Conservation (phyloP, 768 basidiomycete species). For the Sarcodon sp. region DNA sequence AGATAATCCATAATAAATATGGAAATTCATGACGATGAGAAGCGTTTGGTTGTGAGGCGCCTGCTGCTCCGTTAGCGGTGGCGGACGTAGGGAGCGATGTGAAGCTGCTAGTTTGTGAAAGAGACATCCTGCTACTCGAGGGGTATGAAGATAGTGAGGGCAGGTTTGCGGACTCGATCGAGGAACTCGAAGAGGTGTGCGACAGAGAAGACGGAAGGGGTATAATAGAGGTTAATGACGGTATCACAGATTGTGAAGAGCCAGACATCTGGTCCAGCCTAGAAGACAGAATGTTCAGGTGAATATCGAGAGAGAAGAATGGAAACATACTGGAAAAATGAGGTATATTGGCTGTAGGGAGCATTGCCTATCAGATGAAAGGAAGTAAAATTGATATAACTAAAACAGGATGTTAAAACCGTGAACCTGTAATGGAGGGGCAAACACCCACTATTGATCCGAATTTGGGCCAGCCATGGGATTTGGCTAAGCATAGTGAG, state of each 20-base stretch:
- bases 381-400: constrained; percentile 48
- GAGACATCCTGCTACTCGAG: not conserved
- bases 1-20: too few species aligned
- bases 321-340: constrained; percentile 37
- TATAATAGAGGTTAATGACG: constrained; percentile 32
- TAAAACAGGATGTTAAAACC: constrained; percentile 14
- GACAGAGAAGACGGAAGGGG: constrained; percentile 24
- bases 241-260: constrained; percentile 34
- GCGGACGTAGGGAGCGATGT: too few species aligned
- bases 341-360: constrained; percentile 23
- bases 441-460: constrained; percentile 37
- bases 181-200: constrained; percentile 5
- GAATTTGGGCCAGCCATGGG: constrained; percentile 43
- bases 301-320: not conserved
- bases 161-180: not conserved
- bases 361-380: constrained; percentile 17
- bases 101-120: too few species aligned
- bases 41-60: too few species aligned
- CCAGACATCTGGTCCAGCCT: constrained; percentile 53
- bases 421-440: not conserved
- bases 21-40: too few species aligned
- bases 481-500: constrained; percentile 27
- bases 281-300: not conserved
- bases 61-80: too few species aligned
- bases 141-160: not conserved